A percentile compares a stretch with the other conserved stretches of the same genome.
Evolutionary conservation across 2,329 filamentous ascomycete species (phyloP).

Genomic region (Colletotrichum cereale): DNA sequence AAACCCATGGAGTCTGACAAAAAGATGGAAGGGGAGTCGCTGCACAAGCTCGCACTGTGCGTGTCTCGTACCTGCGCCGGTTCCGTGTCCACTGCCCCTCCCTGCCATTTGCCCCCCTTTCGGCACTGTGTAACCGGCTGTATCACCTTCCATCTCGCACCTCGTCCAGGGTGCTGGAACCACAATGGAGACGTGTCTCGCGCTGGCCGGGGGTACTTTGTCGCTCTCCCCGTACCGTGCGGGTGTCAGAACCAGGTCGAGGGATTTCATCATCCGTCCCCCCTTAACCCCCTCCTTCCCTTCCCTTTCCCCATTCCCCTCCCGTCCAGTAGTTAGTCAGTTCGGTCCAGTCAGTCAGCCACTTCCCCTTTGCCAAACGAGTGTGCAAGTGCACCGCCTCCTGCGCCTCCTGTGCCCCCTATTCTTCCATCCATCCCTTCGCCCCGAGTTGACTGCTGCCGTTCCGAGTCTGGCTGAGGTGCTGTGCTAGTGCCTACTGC

Average conservation of each 20-base stretch:
- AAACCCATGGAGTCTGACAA: neutral
- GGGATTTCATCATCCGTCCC: conserved; percentile 41
- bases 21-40: neutral
- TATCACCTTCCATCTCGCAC: neutral
- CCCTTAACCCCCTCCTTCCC: neutral
- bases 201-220: conserved; percentile 12
- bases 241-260: conserved; percentile 28
- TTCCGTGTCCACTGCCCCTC: conserved; percentile 18
- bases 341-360: too few relatives aligned
- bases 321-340: neutral
- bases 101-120: conserved; percentile 6
- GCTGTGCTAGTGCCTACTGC: neutral
- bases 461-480: neutral
- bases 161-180: neutral
- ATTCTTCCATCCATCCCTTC: neutral
- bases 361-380: neutral
- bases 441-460: conserved; percentile 1
- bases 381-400: conserved; percentile 13
- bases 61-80: conserved; percentile 31
- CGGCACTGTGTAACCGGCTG: neutral
- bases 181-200: neutral
- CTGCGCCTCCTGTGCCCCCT: conserved; percentile 5
- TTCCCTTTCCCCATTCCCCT: neutral
- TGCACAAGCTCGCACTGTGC: conserved; percentile 7
- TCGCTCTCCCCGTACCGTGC: conserved; percentile 38